Conservation (phyloP, 495 filamentous ascomycete species). For the Pyrenula aspistea region DNA sequence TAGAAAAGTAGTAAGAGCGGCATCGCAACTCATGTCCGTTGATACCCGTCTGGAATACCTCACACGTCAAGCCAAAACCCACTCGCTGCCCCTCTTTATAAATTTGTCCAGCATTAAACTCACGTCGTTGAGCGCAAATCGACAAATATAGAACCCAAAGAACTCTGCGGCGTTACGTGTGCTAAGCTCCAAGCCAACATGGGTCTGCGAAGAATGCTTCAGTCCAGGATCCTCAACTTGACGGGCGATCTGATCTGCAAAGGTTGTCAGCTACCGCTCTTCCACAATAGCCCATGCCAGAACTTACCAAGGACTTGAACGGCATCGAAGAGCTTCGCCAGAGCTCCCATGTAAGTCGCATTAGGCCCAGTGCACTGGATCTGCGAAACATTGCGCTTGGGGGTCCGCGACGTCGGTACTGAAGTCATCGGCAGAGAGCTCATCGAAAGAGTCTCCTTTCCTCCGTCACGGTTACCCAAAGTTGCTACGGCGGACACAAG, state of each 20-base stretch:
- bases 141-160: slow-evolving; percentile 92
- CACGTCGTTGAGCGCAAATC: slow-evolving; percentile 81
- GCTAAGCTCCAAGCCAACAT: slow-evolving; percentile 87
- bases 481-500: slow-evolving; percentile 13
- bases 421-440: slow-evolving; percentile 74
- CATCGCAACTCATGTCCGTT: not conserved
- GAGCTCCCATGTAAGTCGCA: slow-evolving; percentile 76
- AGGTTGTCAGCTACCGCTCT: slow-evolving; percentile 5
- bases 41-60: not conserved
- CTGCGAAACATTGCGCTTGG: slow-evolving; percentile 55
- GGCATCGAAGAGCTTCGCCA: slow-evolving; percentile 88
- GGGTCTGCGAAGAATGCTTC: slow-evolving; percentile 69
- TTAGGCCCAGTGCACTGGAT: slow-evolving; percentile 72
- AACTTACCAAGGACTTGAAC: slow-evolving; percentile 83
- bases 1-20: not conserved
- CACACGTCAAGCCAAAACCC: slow-evolving; percentile 53
- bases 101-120: slow-evolving; percentile 88
- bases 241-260: slow-evolving; percentile 82
- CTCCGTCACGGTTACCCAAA: slow-evolving; percentile 26
- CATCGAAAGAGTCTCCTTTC: slow-evolving; percentile 50
- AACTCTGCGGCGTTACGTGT: slow-evolving; percentile 93
- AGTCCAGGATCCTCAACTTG: slow-evolving; percentile 91
- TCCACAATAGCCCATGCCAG: slow-evolving; percentile 1
- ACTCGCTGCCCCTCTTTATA: slow-evolving; percentile 90
- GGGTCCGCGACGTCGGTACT: slow-evolving; percentile 41